Percentiles rank a stretch among this genome's conserved stretches.
Conservation (phyloP, 805 yeast genomes). For the Myxozyma kluyveri region DNA sequence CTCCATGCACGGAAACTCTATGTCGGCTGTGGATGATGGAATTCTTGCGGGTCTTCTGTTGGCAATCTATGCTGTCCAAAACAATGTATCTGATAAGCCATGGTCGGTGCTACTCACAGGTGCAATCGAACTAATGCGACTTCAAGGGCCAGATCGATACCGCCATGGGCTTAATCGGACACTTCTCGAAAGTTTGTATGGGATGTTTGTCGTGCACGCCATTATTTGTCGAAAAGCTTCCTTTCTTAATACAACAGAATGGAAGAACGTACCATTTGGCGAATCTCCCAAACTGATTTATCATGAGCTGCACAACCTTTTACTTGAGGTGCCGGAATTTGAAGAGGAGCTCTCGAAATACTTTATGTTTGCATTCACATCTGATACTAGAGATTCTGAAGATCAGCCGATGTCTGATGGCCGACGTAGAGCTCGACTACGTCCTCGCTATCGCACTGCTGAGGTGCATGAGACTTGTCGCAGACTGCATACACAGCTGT, state of each 20-base stretch:
- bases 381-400: neutral
- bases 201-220: conserved; percentile 4
- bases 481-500: neutral
- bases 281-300: neutral
- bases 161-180: conserved; percentile 2
- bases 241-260: conserved; percentile 12
- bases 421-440: conserved; percentile 1
- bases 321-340: conserved; percentile 14
- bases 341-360: conserved; percentile 1
- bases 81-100: neutral
- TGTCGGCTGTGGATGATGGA: conserved; percentile 15
- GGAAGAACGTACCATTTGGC: conserved; percentile 18
- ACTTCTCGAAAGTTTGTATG: conserved; percentile 15
- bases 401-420: neutral
- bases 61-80: conserved; percentile 12
- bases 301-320: conserved; percentile 9
- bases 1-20: conserved; percentile 14
- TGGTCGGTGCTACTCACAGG: conserved; percentile 15
- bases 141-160: conserved; percentile 14
- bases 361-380: neutral
- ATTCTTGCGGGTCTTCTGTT: conserved; percentile 17
- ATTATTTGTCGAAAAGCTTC: conserved; percentile 4
- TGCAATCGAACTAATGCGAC: conserved; percentile 14
- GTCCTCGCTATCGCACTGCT: neutral
- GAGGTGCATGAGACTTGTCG: conserved; percentile 1